A percentile compares a stretch with the other conserved stretches of the same genome.
These are phyloP conservation scores for Nothomitra cinnamomea DNA, from an alignment of 2,329 filamentous ascomycete species.

Conservation along the genomic window DNA sequence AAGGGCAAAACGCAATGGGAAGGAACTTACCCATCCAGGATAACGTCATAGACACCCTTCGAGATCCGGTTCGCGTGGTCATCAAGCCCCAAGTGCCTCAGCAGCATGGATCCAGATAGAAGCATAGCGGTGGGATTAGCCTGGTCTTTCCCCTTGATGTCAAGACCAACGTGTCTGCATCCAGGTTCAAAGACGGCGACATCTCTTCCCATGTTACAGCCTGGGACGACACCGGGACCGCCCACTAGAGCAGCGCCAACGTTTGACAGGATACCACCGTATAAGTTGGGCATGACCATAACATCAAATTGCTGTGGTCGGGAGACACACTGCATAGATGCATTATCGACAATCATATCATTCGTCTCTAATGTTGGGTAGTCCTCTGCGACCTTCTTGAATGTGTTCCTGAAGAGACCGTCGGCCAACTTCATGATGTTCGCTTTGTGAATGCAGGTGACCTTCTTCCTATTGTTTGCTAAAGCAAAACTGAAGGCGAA, in stretches of 20 bases:
- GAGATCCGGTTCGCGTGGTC: slow-evolving; percentile 98
- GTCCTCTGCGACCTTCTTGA: slow-evolving; percentile 83
- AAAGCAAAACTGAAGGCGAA: slow-evolving; percentile 97
- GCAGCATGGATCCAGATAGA: slow-evolving; percentile 89
- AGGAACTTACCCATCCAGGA: slow-evolving; percentile 66
- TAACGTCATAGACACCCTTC: slow-evolving; percentile 66
- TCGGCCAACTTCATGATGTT: slow-evolving; percentile 99
- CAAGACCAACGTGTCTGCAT: slow-evolving; percentile 96
- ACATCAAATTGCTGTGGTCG: slow-evolving; percentile 97
- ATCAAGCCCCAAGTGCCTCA: slow-evolving; percentile 91
- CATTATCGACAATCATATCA: slow-evolving; percentile 99
- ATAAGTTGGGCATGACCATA: slow-evolving; percentile 99
- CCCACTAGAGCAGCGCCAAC: slow-evolving; percentile 94
- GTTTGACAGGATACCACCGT: slow-evolving; percentile 97
- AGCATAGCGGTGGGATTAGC: slow-evolving; percentile 95
- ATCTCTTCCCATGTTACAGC: slow-evolving; percentile 98
- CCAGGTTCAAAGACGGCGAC: slow-evolving; percentile 97
- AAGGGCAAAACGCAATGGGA: not conserved
- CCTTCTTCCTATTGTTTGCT: slow-evolving; percentile 98
- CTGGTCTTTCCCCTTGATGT: slow-evolving; percentile 99
- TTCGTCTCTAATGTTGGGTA: slow-evolving; percentile 91
- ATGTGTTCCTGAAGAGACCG: slow-evolving; percentile 94
- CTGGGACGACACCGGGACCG: slow-evolving; percentile 89
- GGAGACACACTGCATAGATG: slow-evolving; percentile 97
- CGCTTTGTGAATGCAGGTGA: slow-evolving; percentile 99